Percentiles rank a stretch among this genome's conserved stretches.
Evolutionary conservation across 176 grass and related monocot species (phyloP).

Genomic region (Oryza meridionalis): DNA sequence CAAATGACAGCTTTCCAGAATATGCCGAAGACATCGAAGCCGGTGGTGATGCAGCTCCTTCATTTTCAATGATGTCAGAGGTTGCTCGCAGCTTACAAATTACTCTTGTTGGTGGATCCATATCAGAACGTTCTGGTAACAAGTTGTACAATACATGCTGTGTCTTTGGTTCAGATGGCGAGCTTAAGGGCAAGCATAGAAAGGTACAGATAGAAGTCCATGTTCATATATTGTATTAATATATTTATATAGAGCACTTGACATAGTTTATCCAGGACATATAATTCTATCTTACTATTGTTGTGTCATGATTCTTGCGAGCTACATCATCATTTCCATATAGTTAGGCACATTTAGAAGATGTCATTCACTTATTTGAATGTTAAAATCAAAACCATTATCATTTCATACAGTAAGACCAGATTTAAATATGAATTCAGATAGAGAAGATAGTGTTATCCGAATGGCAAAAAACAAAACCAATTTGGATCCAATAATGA

Average conservation of each 20-base stretch:
- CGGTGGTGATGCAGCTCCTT: conserved; percentile 75
- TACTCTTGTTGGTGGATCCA: conserved; percentile 95
- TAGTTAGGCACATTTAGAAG: neutral
- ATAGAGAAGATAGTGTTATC: no score
- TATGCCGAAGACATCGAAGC: conserved; percentile 95
- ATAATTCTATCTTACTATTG: neutral
- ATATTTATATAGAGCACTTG: conserved; percentile 4
- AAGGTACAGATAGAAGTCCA: conserved; percentile 51
- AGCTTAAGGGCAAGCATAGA: conserved; percentile 93
- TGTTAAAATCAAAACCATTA: neutral
- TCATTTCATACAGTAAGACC: neutral
- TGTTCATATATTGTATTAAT: neutral
- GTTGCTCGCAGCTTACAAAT: conserved; percentile 66
- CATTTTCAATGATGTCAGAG: conserved; percentile 87
- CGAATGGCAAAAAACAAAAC: no score
- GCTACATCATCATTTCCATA: neutral
- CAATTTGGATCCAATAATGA: neutral
- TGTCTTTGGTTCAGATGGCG: conserved; percentile 83
- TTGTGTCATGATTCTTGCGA: neutral
- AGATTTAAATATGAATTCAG: no score
- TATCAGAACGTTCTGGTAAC: conserved; percentile 77
- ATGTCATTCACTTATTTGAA: neutral
- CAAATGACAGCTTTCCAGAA: conserved; percentile 88
- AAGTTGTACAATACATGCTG: conserved; percentile 92
- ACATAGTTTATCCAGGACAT: neutral